Percentiles rank a stretch among this genome's conserved stretches.
These are phyloP conservation scores for Antitrichia curtipendula DNA, from an alignment of 225 moss, liverwort and hornwort species.

Conservation along the genomic window DNA sequence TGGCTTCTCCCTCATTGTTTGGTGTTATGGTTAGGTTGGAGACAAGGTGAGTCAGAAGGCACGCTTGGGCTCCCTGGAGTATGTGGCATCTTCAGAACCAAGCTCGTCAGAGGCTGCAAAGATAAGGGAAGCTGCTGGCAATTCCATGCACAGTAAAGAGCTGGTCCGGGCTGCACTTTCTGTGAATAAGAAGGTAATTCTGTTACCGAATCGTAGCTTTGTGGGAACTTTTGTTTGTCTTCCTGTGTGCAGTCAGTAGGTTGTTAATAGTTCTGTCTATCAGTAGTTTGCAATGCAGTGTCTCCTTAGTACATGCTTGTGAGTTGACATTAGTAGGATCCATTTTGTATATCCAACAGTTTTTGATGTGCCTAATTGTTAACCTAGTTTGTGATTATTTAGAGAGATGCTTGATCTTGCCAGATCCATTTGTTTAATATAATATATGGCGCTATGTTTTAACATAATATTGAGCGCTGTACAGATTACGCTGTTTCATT, in stretches of 20 bases:
- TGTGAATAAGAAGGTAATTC: slow-evolving; percentile 65
- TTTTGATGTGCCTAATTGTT: not conserved
- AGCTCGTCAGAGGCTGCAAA: slow-evolving; percentile 42
- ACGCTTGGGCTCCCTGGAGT: slow-evolving; percentile 79
- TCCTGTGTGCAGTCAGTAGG: not conserved
- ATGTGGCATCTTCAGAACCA: slow-evolving; percentile 57
- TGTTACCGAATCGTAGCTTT: not conserved
- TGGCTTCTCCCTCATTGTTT: not conserved
- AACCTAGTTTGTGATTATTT: not conserved
- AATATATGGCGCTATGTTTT: not conserved
- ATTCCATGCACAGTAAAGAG: slow-evolving; percentile 65
- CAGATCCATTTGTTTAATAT: not conserved
- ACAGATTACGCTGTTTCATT: slow-evolving; percentile 88
- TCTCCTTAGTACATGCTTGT: not conserved
- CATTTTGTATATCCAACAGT: not conserved
- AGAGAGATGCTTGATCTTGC: not conserved
- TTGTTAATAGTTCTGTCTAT: not conserved
- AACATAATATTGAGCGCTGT: not conserved
- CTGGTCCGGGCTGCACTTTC: slow-evolving; percentile 89
- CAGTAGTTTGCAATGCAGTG: not conserved
- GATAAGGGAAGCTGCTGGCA: slow-evolving; percentile 68
- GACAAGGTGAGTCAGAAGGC: slow-evolving; percentile 34
- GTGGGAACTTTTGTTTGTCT: not conserved
- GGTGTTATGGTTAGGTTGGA: slow-evolving; percentile 39
- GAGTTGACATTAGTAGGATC: not conserved